A percentile compares a stretch with the other conserved stretches of the same genome.
Evolutionary conservation across 1,139 yeast genomes (phyloP).

Genomic region (Magnusiomyces sp.): DNA sequence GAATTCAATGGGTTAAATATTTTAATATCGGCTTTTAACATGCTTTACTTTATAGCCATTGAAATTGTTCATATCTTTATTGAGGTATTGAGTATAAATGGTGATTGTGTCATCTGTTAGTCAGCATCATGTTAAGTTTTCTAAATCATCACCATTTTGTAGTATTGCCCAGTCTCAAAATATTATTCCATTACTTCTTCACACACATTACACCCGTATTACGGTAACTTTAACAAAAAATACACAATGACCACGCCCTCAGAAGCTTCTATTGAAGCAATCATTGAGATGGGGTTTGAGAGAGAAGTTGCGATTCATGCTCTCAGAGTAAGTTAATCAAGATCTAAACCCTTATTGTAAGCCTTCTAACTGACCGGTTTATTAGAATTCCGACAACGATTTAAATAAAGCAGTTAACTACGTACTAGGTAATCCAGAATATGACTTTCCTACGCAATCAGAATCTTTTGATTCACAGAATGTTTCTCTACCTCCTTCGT

Average conservation of each 20-base stretch:
- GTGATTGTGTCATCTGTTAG: no score
- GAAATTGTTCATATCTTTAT: no score
- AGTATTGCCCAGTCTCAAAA: no score
- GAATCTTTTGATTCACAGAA: slow-evolving; percentile 15
- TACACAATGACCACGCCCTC: not conserved
- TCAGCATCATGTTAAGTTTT: no score
- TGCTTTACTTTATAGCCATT: no score
- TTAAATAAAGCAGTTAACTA: slow-evolving; percentile 48
- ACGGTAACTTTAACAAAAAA: no score
- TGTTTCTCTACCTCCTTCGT: not conserved
- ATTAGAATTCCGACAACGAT: slow-evolving; percentile 36
- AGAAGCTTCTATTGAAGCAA: slow-evolving; percentile 22
- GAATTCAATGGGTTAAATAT: no score
- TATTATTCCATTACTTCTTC: no score
- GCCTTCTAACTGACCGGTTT: not conserved
- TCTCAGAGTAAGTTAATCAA: slow-evolving; percentile 21
- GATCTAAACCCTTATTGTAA: not conserved
- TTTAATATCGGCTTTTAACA: no score
- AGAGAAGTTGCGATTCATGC: slow-evolving; percentile 33
- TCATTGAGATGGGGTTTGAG: slow-evolving; percentile 57
- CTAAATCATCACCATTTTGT: no score
- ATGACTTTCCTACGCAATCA: slow-evolving; percentile 9
- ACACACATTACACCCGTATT: no score
- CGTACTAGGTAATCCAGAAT: slow-evolving; percentile 34
- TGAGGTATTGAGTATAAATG: no score